Percentiles rank a stretch among this genome's conserved stretches.
Evolutionary conservation across 2,329 filamentous ascomycete genomes (phyloP).

Genomic region (Biscogniauxia mediterranea): DNA sequence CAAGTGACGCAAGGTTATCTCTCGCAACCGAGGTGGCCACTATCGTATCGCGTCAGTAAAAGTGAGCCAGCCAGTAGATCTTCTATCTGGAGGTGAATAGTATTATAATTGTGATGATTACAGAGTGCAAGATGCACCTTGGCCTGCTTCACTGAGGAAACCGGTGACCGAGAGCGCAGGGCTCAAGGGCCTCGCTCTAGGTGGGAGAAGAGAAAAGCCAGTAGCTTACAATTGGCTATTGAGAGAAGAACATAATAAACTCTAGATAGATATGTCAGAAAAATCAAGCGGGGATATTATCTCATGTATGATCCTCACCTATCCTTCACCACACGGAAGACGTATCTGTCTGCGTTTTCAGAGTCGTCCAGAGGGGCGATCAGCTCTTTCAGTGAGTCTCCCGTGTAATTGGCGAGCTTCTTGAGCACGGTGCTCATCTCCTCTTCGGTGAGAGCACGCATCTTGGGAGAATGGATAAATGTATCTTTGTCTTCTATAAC

Average conservation of each 20-base stretch:
- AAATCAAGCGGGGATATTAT: too few species aligned
- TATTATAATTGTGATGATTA: background rate
- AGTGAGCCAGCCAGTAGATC: background rate
- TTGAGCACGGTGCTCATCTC: constrained; percentile 70
- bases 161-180: background rate
- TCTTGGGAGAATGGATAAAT: constrained; percentile 38
- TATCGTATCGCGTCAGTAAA: constrained; percentile 5
- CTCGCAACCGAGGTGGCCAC: constrained; percentile 81
- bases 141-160: background rate
- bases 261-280: too few species aligned
- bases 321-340: constrained; percentile 79
- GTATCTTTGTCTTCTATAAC: too few species aligned
- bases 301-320: constrained; percentile 29
- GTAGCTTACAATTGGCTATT: constrained; percentile 65
- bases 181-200: background rate
- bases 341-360: constrained; percentile 71
- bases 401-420: constrained; percentile 93
- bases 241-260: constrained; percentile 92
- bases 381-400: constrained; percentile 79
- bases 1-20: constrained; percentile 80
- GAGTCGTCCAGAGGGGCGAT: constrained; percentile 70
- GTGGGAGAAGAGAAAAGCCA: background rate
- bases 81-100: background rate
- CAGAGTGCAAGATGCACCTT: background rate
- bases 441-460: constrained; percentile 57